These are phyloP conservation scores for Coemansia sp. DNA, from an alignment of 192 early-diverging fungal species.

Conservation along the genomic window DNA sequence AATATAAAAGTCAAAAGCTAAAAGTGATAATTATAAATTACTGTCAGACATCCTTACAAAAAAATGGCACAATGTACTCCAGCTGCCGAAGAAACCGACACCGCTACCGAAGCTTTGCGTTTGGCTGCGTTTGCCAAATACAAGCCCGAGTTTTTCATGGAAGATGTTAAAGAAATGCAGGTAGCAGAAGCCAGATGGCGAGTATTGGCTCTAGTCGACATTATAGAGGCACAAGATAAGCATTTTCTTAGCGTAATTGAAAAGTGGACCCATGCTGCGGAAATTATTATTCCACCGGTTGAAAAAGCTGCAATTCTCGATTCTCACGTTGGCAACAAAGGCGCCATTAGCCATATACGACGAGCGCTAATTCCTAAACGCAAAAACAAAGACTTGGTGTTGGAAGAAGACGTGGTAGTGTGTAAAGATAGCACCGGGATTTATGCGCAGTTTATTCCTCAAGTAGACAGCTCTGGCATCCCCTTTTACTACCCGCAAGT, in stretches of 20 bases:
- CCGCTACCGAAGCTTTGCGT: constrained; percentile 27
- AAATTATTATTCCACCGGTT: constrained; percentile 62
- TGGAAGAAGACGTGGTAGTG: constrained; percentile 42
- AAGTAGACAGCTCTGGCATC: constrained; percentile 9
- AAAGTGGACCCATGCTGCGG: constrained; percentile 61
- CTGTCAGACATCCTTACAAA: neutral
- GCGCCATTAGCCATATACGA: constrained; percentile 16
- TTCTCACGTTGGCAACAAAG: neutral
- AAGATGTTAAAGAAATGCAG: constrained; percentile 9
- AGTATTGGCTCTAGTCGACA: constrained; percentile 21
- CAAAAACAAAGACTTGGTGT: constrained; percentile 26
- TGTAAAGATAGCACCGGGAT: constrained; percentile 4
- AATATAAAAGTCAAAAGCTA: neutral
- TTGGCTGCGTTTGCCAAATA: constrained; percentile 45
- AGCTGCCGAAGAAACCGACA: constrained; percentile 34
- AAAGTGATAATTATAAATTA: neutral
- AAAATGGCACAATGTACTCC: neutral
- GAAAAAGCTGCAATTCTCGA: constrained; percentile 47
- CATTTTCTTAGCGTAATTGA: constrained; percentile 50
- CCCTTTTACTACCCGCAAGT: constrained; percentile 55
- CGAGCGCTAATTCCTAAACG: constrained; percentile 48
- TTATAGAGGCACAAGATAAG: constrained; percentile 26
- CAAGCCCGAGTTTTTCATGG: constrained; percentile 32
- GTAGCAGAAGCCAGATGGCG: constrained; percentile 23
- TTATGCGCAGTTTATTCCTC: constrained; percentile 36